phyloP scores from a whole-genome alignment of 1,139 yeast species.

The Yamadazyma triangularis region DNA sequence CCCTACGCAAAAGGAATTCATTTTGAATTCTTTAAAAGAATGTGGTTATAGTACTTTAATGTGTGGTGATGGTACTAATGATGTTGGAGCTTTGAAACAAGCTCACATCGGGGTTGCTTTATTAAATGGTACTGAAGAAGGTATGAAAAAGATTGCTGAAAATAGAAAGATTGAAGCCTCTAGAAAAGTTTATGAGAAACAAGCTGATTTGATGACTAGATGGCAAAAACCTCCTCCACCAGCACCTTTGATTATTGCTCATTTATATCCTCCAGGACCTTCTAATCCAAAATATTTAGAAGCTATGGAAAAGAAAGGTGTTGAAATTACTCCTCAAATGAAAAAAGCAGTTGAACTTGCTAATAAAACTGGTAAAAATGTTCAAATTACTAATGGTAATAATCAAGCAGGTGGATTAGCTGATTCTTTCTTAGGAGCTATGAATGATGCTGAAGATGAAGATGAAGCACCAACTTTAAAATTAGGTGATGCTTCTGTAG shows the following conservation, averaged over 20 bases:
- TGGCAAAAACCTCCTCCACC: constrained; percentile 89
- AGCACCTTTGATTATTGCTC: constrained; percentile 84
- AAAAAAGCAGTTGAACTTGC: constrained; percentile 53
- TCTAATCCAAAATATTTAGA: constrained; percentile 80
- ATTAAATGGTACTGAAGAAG: constrained; percentile 94
- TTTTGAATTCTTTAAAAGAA: constrained; percentile 76
- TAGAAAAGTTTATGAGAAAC: constrained; percentile 76
- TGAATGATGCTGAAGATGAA: constrained; percentile 68
- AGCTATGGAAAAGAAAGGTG: constrained; percentile 82
- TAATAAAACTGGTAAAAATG: constrained; percentile 28
- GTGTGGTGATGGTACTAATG: constrained; percentile 99
- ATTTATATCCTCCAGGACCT: constrained; percentile 95
- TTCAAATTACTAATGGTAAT: constrained; percentile 25
- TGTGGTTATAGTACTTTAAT: constrained; percentile 91
- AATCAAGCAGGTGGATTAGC: constrained; percentile 49
- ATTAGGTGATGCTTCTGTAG: constrained; percentile 98
- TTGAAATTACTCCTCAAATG: constrained; percentile 66
- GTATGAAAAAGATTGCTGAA: constrained; percentile 86
- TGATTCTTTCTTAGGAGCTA: constrained; percentile 65
- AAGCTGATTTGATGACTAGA: constrained; percentile 66
- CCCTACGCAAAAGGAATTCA: constrained; percentile 90
- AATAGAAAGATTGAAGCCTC: constrained; percentile 64
- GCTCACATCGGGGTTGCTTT: constrained; percentile 98
- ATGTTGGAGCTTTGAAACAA: constrained; percentile 98
- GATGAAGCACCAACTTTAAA: constrained; percentile 90